Percentiles rank a stretch among this genome's conserved stretches.
Evolutionary conservation across 495 filamentous ascomycete genomes (phyloP).

Genomic region (Annulohypoxylon bovei): DNA sequence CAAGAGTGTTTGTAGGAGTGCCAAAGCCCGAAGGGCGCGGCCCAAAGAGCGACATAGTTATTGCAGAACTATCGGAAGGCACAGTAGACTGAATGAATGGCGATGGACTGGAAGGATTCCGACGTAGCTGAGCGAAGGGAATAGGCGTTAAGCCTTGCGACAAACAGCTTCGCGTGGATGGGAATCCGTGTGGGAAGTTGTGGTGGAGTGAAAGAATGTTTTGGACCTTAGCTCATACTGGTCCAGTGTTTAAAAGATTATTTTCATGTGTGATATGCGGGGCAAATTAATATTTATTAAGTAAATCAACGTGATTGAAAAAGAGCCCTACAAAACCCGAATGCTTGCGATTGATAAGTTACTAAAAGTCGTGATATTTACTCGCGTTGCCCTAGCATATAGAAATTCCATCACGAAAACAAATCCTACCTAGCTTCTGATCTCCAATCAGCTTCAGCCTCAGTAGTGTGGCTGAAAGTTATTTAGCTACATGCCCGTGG

Average conservation of each 20-base stretch:
- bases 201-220: constrained; percentile 21
- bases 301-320: background rate
- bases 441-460: constrained; percentile 25
- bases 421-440: constrained; percentile 25
- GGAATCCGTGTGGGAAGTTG: constrained; percentile 23
- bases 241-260: background rate
- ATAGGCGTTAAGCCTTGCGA: constrained; percentile 1
- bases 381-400: constrained; percentile 4
- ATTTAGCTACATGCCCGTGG: background rate
- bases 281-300: background rate
- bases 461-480: constrained; percentile 27
- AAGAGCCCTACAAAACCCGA: background rate
- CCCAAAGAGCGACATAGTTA: constrained; percentile 42
- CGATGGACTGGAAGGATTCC: background rate
- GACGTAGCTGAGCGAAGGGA: background rate
- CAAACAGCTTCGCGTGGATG: constrained; percentile 5
- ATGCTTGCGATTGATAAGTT: background rate
- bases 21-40: constrained; percentile 41
- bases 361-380: constrained; percentile 12
- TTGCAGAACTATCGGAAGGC: background rate
- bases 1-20: constrained; percentile 19
- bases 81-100: background rate
- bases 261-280: background rate
- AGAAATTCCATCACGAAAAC: constrained; percentile 35
- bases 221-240: constrained; percentile 31